phyloP scores from a whole-genome alignment of 768 basidiomycete species.

The Pisolithus microcarpus region DNA sequence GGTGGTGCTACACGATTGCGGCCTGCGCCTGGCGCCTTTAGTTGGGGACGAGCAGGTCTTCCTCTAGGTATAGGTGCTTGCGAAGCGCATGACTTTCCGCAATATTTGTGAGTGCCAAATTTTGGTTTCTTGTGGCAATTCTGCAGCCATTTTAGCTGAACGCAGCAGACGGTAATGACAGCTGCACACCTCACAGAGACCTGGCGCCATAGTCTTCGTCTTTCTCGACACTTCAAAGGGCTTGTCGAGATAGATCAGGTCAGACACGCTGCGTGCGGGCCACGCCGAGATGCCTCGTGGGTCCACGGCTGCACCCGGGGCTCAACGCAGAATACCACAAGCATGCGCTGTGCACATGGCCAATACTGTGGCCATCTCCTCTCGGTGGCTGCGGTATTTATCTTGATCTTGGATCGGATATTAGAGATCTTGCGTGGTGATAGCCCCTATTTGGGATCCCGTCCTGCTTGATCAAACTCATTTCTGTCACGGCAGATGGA shows the following conservation, averaged over 20 bases:
- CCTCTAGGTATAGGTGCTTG: slow-evolving; percentile 21
- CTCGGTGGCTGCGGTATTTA: slow-evolving; percentile 1
- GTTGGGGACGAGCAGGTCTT: slow-evolving; percentile 5
- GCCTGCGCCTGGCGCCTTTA: slow-evolving; percentile 6
- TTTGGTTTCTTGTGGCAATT: slow-evolving; percentile 52
- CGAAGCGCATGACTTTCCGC: slow-evolving; percentile 49
- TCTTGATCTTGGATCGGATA: slow-evolving; percentile 7
- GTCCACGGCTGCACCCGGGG: slow-evolving; percentile 15
- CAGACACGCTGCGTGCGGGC: slow-evolving; percentile 2
- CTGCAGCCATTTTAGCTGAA: slow-evolving; percentile 23
- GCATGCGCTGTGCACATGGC: slow-evolving; percentile 5
- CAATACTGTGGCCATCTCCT: background rate
- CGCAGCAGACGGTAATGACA: background rate
- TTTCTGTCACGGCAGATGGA: slow-evolving; percentile 11
- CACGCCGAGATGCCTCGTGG: slow-evolving; percentile 16
- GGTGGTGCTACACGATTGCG: slow-evolving; percentile 7
- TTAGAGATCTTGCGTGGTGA: background rate
- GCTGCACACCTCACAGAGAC: slow-evolving; percentile 25
- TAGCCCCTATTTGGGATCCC: slow-evolving; percentile 2
- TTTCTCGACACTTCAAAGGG: background rate
- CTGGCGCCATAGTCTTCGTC: slow-evolving; percentile 19
- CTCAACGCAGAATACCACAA: slow-evolving; percentile 1
- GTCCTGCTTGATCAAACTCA: slow-evolving; percentile 10
- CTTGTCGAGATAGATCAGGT: slow-evolving; percentile 7
- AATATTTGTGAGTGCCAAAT: slow-evolving; percentile 47